A percentile compares a stretch with the other conserved stretches of the same genome.
Conservation (phyloP, 1,139 yeast species). For the Saccharomyces pastorianus region DNA sequence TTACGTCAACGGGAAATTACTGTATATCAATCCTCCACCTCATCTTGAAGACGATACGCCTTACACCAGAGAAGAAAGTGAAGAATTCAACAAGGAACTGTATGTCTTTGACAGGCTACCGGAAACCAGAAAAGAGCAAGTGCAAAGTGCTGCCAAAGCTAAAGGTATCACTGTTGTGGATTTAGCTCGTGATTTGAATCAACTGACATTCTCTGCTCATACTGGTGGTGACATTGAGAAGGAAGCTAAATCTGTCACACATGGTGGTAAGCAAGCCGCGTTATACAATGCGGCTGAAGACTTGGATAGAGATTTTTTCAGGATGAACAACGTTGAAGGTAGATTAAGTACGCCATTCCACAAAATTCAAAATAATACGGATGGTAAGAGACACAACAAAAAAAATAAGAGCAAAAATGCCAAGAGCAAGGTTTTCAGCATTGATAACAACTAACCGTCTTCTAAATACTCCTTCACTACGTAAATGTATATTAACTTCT, state of each 20-base stretch:
- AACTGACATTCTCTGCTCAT: slow-evolving; percentile 74
- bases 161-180: slow-evolving; percentile 55
- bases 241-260: slow-evolving; percentile 40
- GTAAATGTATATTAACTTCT: slow-evolving; percentile 2
- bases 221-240: slow-evolving; percentile 41
- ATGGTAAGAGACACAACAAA: slow-evolving; percentile 65
- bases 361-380: slow-evolving; percentile 33
- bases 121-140: slow-evolving; percentile 65
- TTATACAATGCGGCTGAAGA: slow-evolving; percentile 70
- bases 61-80: slow-evolving; percentile 43
- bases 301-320: slow-evolving; percentile 76
- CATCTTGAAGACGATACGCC: slow-evolving; percentile 40
- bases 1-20: slow-evolving; percentile 83
- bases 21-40: slow-evolving; percentile 87
- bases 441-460: background rate
- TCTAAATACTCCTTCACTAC: background rate
- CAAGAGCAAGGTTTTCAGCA: slow-evolving; percentile 26
- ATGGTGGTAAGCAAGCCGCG: slow-evolving; percentile 79
- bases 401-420: slow-evolving; percentile 71
- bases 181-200: slow-evolving; percentile 59
- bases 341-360: slow-evolving; percentile 68
- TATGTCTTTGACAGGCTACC: slow-evolving; percentile 61
- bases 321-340: slow-evolving; percentile 56
- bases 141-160: slow-evolving; percentile 48
- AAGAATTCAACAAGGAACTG: slow-evolving; percentile 63